These are phyloP conservation scores for Chamaecyparis obtusa DNA, from an alignment of 75 land plant species.

Conservation along the genomic window DNA sequence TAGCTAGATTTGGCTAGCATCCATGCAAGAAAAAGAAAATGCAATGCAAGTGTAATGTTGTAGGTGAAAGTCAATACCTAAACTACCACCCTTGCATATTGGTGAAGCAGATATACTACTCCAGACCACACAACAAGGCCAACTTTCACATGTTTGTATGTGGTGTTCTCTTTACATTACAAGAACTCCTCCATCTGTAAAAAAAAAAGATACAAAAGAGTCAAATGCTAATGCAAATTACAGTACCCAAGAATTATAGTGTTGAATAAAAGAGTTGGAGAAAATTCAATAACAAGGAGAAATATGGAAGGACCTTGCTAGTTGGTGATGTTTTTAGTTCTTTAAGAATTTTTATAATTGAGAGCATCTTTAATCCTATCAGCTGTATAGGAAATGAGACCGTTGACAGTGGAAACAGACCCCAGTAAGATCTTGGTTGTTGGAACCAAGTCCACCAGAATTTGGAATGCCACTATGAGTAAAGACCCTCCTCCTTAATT, in stretches of 20 bases:
- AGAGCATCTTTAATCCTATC: constrained; percentile 72
- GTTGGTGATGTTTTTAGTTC: background rate
- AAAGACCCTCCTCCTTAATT: constrained; percentile 53
- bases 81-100: constrained; percentile 46
- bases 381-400: constrained; percentile 70
- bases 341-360: constrained; percentile 17
- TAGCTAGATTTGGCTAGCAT: background rate
- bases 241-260: too few species aligned
- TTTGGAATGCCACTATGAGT: constrained; percentile 85
- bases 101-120: constrained; percentile 10
- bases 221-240: too few species aligned
- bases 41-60: background rate
- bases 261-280: too few species aligned
- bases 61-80: constrained; percentile 40
- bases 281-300: background rate
- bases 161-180: constrained; percentile 39
- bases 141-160: background rate
- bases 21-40: background rate
- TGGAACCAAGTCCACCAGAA: constrained; percentile 70
- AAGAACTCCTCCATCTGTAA: background rate
- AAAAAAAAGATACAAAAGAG: background rate
- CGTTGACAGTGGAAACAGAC: constrained; percentile 82
- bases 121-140: constrained; percentile 13
- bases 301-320: too few species aligned
- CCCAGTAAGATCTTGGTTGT: constrained; percentile 75